Conservation (phyloP, 164 flowering plant genomes). For the Magnolia officinalis region DNA sequence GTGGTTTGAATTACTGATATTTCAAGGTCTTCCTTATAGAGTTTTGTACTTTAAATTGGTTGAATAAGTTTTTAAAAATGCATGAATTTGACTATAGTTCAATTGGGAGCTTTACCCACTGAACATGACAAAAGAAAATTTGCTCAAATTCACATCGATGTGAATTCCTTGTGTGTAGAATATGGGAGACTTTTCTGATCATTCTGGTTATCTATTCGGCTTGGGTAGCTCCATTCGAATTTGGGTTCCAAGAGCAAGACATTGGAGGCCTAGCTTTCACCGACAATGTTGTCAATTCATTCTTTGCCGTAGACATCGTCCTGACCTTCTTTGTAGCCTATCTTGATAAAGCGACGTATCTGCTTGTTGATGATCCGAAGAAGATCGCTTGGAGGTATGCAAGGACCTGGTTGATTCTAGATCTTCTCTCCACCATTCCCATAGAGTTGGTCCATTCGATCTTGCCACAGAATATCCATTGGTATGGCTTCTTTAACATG, state of each 20-base stretch:
- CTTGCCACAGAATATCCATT: constrained; percentile 36
- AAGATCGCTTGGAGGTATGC: constrained; percentile 72
- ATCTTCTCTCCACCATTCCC: constrained; percentile 84
- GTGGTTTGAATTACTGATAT: too few relatives aligned
- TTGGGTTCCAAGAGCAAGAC: constrained; percentile 65
- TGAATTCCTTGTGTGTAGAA: constrained; percentile 25
- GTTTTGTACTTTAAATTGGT: too few relatives aligned
- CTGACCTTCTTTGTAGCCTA: constrained; percentile 90
- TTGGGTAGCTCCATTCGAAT: constrained; percentile 94
- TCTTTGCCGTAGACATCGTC: constrained; percentile 79
- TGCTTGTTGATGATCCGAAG: constrained; percentile 59
- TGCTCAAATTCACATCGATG: too few relatives aligned
- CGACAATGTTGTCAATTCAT: constrained; percentile 84
- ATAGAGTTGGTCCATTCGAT: constrained; percentile 60
- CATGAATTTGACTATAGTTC: too few relatives aligned
- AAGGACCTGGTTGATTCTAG: constrained; percentile 66
- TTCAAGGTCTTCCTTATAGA: too few relatives aligned
- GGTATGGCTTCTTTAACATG: constrained; percentile 87
- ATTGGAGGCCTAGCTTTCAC: constrained; percentile 37
- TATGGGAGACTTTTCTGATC: constrained; percentile 72
- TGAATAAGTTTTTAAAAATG: too few relatives aligned
- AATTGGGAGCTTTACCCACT: too few relatives aligned
- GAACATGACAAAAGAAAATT: too few relatives aligned
- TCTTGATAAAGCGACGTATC: constrained; percentile 60
- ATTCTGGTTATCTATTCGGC: constrained; percentile 75